Evolutionary conservation across 2,329 filamentous ascomycete species (phyloP), one percentile per base, ranked within the genome.

Genomic region (Mariannaea sp.): DNA sequence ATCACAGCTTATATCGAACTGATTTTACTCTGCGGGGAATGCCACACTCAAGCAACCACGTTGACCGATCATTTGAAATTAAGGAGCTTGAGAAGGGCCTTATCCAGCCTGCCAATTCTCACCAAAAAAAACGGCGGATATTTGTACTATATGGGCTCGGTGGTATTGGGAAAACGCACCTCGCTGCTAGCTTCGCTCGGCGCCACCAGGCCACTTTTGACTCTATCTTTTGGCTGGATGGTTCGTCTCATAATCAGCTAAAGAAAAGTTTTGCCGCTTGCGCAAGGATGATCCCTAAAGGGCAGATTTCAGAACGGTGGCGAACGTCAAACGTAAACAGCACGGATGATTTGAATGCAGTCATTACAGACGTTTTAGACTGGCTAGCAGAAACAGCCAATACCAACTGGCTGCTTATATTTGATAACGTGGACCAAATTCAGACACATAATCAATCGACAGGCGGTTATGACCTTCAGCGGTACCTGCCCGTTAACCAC

Each of bases 211-310:
- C 32, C 17, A 35, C 32, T 14, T 35, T 35, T 14, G 17, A 14
- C 43, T 46, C 32, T 5, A 19, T 46, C 43, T 46, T 46, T 14
- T 46, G 43, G 29, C 43, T 46, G 13, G 29, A 46, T 30, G 43
- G 43, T 20, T 36, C 27, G 35, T 45, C 42, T n/a, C 27, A 45
- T 27, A 29, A 45, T 29, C 42, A 8, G 17, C 42, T 45, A 7
- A 45, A 45, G 16, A 16, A 27, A 12, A 45, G 42, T 19, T 33
- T 45, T 26, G 13, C 42, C 24, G 27, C 27, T 29, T 45, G 13
- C 24, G 32, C 35, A 5, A 12, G 14, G 16, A 45, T 16, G 27
- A 45, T 45, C 17, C 42, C 42, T 13, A 17, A 45, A 45, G 42
- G 29, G 16, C 42, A 45, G 16, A 29, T 45, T 14, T 17, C 42